Percentiles rank a stretch among this genome's conserved stretches.
phyloP scores from a whole-genome alignment of 768 basidiomycete species.

The Trametes punicea region DNA sequence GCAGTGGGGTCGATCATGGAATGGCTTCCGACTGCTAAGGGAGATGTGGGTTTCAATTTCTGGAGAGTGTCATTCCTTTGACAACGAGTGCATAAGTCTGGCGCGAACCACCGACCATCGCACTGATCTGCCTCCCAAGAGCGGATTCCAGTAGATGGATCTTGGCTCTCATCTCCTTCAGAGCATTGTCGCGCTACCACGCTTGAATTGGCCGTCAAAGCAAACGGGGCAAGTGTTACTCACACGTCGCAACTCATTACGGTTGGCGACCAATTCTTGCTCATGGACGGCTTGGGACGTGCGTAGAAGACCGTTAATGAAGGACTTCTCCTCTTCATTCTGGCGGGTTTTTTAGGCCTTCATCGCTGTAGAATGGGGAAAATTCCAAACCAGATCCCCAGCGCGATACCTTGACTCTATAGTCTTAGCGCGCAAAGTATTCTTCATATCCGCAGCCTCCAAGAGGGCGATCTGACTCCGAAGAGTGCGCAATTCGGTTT shows the following conservation, averaged over 20 bases:
- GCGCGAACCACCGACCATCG: conserved; percentile 17
- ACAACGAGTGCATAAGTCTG: background rate
- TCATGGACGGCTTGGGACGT: conserved; percentile 33
- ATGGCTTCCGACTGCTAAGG: conserved; percentile 16
- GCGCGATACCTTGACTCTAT: conserved; percentile 30
- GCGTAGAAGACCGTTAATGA: conserved; percentile 30
- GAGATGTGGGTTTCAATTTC: conserved; percentile 15
- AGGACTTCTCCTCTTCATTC: conserved; percentile 32
- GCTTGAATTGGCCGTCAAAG: background rate
- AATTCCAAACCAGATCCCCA: conserved; percentile 29
- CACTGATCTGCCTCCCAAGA: conserved; percentile 30
- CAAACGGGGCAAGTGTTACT: conserved; percentile 3
- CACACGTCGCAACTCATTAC: conserved; percentile 35
- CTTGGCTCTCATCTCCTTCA: conserved; percentile 30
- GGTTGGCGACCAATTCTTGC: conserved; percentile 32
- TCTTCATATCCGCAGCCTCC: conserved; percentile 20
- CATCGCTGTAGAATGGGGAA: background rate
- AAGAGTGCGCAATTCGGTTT: conserved; percentile 25
- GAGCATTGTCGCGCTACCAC: conserved; percentile 31
- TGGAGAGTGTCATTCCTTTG: background rate
- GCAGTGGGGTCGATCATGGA: conserved; percentile 33
- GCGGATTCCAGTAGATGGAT: conserved; percentile 30
- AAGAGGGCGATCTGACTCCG: conserved; percentile 20
- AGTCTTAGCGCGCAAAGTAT: conserved; percentile 25
- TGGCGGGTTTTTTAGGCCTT: conserved; percentile 1